A percentile compares a stretch with the other conserved stretches of the same genome.
phyloP scores from a whole-genome alignment of 768 basidiomycete species.

The Amanita inopinata region DNA sequence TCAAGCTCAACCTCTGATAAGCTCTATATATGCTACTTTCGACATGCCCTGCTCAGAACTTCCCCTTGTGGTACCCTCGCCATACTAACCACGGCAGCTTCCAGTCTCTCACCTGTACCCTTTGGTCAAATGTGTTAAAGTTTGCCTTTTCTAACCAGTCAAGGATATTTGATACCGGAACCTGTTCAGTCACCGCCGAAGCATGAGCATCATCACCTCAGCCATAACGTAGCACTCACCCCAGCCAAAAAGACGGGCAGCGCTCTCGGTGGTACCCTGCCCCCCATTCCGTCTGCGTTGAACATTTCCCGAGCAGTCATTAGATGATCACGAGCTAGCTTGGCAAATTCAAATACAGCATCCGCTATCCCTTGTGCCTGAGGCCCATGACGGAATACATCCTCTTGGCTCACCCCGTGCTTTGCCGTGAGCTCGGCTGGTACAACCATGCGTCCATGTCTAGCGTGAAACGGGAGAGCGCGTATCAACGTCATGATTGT shows the following conservation, averaged over 20 bases:
- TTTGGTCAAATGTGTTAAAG: conserved; percentile 64
- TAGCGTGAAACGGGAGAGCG: conserved; percentile 68
- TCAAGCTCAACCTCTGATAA: neutral
- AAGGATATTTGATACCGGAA: conserved; percentile 60
- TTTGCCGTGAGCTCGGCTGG: conserved; percentile 76
- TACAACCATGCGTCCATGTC: conserved; percentile 60
- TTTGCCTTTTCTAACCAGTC: conserved; percentile 53
- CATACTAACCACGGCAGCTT: conserved; percentile 66
- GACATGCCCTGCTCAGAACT: conserved; percentile 22
- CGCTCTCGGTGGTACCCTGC: conserved; percentile 43
- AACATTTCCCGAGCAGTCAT: conserved; percentile 66
- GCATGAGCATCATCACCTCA: conserved; percentile 9
- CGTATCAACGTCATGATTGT: conserved; percentile 65
- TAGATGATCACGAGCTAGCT: conserved; percentile 71
- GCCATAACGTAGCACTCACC: conserved; percentile 35
- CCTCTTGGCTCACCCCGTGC: conserved; percentile 72
- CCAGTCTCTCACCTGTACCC: conserved; percentile 63
- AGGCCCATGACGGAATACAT: conserved; percentile 54
- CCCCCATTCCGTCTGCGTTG: conserved; percentile 35
- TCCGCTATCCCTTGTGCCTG: conserved; percentile 55
- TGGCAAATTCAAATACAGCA: conserved; percentile 79
- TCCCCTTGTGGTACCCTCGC: conserved; percentile 30
- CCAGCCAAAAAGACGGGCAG: conserved; percentile 67
- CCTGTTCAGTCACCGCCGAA: conserved; percentile 27
- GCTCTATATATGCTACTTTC: conserved; percentile 4